These are phyloP conservation scores for Bryoglossum gracile DNA, from an alignment of 495 filamentous ascomycete species.

Conservation along the genomic window DNA sequence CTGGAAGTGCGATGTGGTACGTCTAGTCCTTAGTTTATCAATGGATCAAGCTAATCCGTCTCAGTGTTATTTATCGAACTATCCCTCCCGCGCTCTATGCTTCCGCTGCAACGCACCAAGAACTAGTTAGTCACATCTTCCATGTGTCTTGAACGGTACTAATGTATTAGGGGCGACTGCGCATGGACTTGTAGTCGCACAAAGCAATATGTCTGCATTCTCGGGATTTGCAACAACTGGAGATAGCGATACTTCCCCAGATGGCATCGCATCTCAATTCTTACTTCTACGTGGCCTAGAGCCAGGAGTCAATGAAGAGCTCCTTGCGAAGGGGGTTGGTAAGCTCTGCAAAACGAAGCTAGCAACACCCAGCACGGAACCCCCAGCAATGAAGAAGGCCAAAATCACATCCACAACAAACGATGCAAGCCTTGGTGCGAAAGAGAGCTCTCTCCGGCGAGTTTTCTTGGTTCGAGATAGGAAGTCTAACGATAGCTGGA, in stretches of 20 bases:
- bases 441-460: conserved; percentile 65
- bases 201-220: conserved; percentile 20
- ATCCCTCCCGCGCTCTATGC: conserved; percentile 58
- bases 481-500: conserved; percentile 68
- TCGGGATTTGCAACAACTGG: conserved; percentile 53
- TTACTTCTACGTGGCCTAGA: conserved; percentile 73
- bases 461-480: conserved; percentile 75
- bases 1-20: conserved; percentile 69
- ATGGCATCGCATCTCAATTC: conserved; percentile 71
- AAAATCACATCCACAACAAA: conserved; percentile 72
- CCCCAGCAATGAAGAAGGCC: conserved; percentile 37
- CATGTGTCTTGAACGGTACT: neutral
- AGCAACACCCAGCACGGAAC: conserved; percentile 36
- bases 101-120: conserved; percentile 67
- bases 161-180: conserved; percentile 24
- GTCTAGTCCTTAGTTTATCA: no score
- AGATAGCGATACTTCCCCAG: conserved; percentile 72
- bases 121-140: conserved; percentile 47
- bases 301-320: conserved; percentile 63
- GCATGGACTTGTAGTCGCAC: conserved; percentile 21
- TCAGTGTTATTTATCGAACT: conserved; percentile 70
- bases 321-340: conserved; percentile 69
- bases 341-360: conserved; percentile 62
- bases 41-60: conserved; percentile 19
- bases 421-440: conserved; percentile 67